Evolutionary conservation across 1,284 basidiomycete genomes (phyloP).

Genomic region (Pterula multifida): DNA sequence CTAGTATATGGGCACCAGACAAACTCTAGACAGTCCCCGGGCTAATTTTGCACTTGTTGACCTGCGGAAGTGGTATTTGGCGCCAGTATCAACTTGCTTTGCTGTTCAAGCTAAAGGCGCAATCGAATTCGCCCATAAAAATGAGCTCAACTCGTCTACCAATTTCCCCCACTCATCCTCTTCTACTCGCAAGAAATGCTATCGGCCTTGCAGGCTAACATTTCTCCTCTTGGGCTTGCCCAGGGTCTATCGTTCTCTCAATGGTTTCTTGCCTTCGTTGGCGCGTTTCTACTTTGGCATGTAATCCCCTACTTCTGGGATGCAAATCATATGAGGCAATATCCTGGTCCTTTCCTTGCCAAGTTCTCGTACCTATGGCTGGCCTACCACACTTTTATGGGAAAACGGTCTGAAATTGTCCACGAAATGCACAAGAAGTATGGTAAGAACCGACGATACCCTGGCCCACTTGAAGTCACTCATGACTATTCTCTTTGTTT

Average conservation of each 20-base stretch:
- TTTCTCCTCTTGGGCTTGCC: not conserved
- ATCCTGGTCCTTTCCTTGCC: constrained; percentile 70
- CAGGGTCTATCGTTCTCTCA: not conserved
- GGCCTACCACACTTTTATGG: constrained; percentile 47
- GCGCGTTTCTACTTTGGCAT: constrained; percentile 32
- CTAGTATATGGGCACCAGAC: no score
- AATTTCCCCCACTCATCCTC: no score
- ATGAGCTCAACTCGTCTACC: no score
- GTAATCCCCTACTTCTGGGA: constrained; percentile 50
- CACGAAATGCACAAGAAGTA: constrained; percentile 70
- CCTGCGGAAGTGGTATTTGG: no score
- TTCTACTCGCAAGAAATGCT: no score
- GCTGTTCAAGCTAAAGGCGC: no score
- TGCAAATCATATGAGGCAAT: constrained; percentile 40
- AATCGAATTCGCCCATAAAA: no score
- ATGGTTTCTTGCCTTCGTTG: not conserved
- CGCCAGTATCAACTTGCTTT: no score
- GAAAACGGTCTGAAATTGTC: constrained; percentile 67
- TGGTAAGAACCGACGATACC: constrained; percentile 31
- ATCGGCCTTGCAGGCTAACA: not conserved
- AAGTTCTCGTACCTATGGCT: constrained; percentile 75
- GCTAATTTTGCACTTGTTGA: no score
- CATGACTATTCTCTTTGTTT: no score
- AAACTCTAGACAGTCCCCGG: no score
- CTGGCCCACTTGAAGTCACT: no score